A percentile compares a stretch with the other conserved stretches of the same genome.
These are phyloP conservation scores for Knoxdaviesia proteae DNA, from an alignment of 2,329 filamentous ascomycete species.

Conservation along the genomic window DNA sequence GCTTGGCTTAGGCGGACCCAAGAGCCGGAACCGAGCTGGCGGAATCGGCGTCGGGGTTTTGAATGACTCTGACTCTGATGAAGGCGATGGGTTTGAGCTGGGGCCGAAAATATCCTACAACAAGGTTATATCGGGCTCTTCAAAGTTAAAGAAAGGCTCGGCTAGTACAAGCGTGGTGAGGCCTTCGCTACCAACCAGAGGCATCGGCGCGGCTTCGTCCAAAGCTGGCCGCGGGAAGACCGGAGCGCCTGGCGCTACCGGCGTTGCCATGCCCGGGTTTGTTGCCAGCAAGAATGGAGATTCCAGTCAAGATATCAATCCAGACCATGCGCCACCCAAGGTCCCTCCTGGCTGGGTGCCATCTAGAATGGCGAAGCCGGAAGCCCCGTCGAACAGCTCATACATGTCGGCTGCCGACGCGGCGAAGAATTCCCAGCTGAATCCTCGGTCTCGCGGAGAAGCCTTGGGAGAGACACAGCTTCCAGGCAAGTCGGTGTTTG, in stretches of 20 bases:
- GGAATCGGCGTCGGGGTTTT: constrained; percentile 76
- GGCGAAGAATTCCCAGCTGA: not conserved
- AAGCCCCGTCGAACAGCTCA: too few relatives aligned
- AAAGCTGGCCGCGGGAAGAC: too few relatives aligned
- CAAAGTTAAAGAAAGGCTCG: too few relatives aligned
- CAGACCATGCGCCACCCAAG: constrained; percentile 22
- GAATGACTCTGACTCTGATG: constrained; percentile 86
- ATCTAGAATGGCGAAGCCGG: constrained; percentile 12
- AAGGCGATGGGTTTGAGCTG: constrained; percentile 84
- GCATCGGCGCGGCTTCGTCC: too few relatives aligned
- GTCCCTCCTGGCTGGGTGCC: constrained; percentile 59
- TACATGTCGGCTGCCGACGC: too few relatives aligned
- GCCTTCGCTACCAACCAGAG: too few relatives aligned
- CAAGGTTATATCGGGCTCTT: too few relatives aligned
- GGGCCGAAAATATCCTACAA: constrained; percentile 48
- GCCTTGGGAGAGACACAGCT: constrained; percentile 51
- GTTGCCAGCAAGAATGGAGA: not conserved
- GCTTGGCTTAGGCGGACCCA: too few relatives aligned
- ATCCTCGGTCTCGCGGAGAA: not conserved
- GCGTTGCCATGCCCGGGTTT: constrained; percentile 1
- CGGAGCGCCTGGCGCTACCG: too few relatives aligned
- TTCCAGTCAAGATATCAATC: not conserved
- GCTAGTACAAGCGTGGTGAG: too few relatives aligned
- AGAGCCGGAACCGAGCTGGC: constrained; percentile 13
- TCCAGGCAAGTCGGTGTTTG: constrained; percentile 87